These are phyloP conservation scores for Mortierella sp. DNA, from an alignment of 371 early-diverging fungal species.

Conservation along the genomic window DNA sequence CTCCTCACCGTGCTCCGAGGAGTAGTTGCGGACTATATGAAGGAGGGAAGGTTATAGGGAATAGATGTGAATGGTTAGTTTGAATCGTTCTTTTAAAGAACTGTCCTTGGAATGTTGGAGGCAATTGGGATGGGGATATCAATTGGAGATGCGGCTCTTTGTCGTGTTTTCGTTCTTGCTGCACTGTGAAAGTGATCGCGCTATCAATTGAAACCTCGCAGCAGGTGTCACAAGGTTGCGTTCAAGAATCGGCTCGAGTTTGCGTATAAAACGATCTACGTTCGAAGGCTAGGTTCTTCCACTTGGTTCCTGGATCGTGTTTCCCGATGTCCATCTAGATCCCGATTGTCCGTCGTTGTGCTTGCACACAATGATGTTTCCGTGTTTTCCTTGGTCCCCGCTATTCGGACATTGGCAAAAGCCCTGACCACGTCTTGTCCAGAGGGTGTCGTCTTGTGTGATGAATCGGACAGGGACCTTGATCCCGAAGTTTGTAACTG, in stretches of 20 bases:
- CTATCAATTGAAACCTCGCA: not conserved
- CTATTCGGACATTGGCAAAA: not conserved
- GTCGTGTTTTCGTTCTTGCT: not conserved
- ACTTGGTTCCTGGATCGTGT: not conserved
- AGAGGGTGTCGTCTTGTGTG: not conserved
- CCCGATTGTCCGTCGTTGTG: not conserved
- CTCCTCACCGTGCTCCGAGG: slow-evolving; percentile 81
- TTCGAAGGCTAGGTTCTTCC: not conserved
- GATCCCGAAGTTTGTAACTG: not conserved
- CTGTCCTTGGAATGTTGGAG: not conserved
- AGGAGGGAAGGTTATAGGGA: not conserved
- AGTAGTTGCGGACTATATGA: slow-evolving; percentile 63
- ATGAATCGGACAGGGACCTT: not conserved
- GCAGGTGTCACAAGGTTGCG: not conserved
- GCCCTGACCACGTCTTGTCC: not conserved
- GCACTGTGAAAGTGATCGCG: not conserved
- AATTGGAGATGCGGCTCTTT: not conserved
- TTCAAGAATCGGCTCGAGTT: not conserved
- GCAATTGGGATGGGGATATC: not conserved
- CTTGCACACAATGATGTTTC: not conserved
- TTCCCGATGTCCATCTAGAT: not conserved
- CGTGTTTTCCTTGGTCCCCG: not conserved
- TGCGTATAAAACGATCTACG: not conserved
- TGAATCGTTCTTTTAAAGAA: not conserved
- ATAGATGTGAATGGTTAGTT: not conserved